A percentile compares a stretch with the other conserved stretches of the same genome.
Evolutionary conservation across 2,329 filamentous ascomycete genomes (phyloP).

Genomic region (Chaetomiaceae sp.): DNA sequence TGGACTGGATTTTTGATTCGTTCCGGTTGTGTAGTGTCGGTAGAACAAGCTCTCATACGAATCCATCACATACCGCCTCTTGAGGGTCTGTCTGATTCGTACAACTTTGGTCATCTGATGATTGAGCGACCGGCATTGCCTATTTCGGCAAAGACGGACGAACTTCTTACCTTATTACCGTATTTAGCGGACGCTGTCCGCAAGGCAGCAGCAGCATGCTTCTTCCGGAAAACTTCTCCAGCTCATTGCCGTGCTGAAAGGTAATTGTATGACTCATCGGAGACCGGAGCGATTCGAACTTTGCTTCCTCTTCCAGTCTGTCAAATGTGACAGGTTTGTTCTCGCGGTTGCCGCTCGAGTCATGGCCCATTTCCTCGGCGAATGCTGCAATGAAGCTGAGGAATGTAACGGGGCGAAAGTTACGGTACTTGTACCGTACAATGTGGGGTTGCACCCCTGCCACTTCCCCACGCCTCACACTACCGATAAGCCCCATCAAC

Average conservation of each 20-base stretch:
- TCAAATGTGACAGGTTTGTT: too few species aligned
- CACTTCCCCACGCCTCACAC: constrained; percentile 9
- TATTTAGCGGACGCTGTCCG: neutral
- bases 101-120: neutral
- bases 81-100: too few species aligned
- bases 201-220: neutral
- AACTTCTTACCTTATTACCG: neutral
- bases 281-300: neutral
- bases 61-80: too few species aligned
- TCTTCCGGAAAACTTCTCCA: too few species aligned
- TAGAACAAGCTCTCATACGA: too few species aligned
- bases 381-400: too few species aligned
- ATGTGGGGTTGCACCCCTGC: neutral
- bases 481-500: constrained; percentile 23
- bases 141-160: neutral
- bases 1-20: too few species aligned
- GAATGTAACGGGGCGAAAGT: neutral
- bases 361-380: too few species aligned
- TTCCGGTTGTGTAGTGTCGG: too few species aligned
- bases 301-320: too few species aligned
- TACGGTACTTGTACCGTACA: neutral
- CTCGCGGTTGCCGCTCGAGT: too few species aligned
- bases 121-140: neutral
- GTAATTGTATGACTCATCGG: neutral
- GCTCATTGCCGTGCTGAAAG: too few species aligned